Conservation (phyloP, 2,329 filamentous ascomycete genomes). For the Xenoacremonium recifei region DNA sequence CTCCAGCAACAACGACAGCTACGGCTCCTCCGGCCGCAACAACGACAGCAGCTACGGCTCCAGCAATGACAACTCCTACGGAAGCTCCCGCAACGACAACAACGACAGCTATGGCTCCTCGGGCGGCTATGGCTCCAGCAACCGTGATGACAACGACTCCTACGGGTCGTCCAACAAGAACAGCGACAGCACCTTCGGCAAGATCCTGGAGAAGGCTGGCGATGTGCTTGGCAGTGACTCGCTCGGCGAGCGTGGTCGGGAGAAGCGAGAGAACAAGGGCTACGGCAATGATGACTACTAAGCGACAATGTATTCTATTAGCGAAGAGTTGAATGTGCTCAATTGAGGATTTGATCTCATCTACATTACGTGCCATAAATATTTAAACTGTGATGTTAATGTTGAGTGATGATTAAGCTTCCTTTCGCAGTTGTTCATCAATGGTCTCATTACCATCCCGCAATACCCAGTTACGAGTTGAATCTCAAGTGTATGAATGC, state of each 20-base stretch:
- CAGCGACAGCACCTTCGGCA: constrained; percentile 50
- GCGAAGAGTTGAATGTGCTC: too few relatives aligned
- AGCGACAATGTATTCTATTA: too few relatives aligned
- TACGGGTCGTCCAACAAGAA: constrained; percentile 12
- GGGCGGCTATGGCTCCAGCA: constrained; percentile 11
- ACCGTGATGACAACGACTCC: constrained; percentile 9
- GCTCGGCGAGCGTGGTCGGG: constrained; percentile 48
- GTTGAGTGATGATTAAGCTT: too few relatives aligned
- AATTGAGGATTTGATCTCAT: too few relatives aligned
- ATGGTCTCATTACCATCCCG: too few relatives aligned
- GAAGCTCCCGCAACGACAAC: constrained; percentile 1
- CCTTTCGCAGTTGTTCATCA: too few relatives aligned
- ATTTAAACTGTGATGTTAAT: too few relatives aligned
- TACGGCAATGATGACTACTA: constrained; percentile 22
- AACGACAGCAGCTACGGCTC: constrained; percentile 16
- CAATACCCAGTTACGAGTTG: too few relatives aligned
- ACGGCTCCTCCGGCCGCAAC: constrained; percentile 17
- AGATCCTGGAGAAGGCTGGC: constrained; percentile 59
- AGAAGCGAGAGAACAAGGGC: constrained; percentile 43
- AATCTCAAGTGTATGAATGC: too few relatives aligned
- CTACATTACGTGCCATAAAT: too few relatives aligned
- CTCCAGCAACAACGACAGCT: constrained; percentile 13
- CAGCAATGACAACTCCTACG: constrained; percentile 13
- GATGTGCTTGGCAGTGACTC: constrained; percentile 45
- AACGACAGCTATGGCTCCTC: constrained; percentile 16